Evolutionary conservation across 148 eudicot genomes (phyloP), one percentile per base, ranked within the genome.

Genomic region (Salicornia ramosissima): DNA sequence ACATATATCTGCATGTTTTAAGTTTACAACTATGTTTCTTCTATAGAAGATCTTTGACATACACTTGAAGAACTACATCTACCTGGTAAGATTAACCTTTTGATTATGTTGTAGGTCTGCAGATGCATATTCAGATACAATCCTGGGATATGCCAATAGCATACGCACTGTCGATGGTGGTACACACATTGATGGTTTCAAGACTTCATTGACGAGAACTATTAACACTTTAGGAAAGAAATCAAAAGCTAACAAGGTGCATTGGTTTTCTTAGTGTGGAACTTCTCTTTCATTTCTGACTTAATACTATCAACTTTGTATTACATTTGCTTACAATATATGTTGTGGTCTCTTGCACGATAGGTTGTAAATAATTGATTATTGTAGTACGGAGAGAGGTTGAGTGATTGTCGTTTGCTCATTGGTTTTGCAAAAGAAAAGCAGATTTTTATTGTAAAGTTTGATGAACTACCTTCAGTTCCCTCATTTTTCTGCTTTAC

Each of bases 131-230:
- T 83, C 97, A 13, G 99, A 94, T 71, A 90, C 92, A 30, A 76
- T 91, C 50, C 78, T 94, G 83, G 99, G 99, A 46, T 94, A 94
- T 84, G 97, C 92, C 67, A 94, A 94, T 75, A 90, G 99, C 85
- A 94, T 94, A 74, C 90, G 99, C n/a, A 94, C 99, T 13, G 66
- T 88, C 68, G 99, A 94, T 78, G 99, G 99, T 33, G 99, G 99
- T 73, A 88, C 99, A 42, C 99, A 94, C 82, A 89, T 94, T 59
- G 99, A 94, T 74, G 99, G 96, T 50, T 70, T 94, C 60, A 94
- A 94, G 84, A 86, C 88, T 49, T 86, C 97, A 34, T 69, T 94
- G 74, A 94, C 97, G 51, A 84, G 96, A 81, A 89, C 97, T 34
- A 72, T 94, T 34, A 91, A 94, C 82, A 94, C 78, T 75, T 82